Evolutionary conservation across 768 basidiomycete species (phyloP).

Genomic region (Mycena capillaripes): DNA sequence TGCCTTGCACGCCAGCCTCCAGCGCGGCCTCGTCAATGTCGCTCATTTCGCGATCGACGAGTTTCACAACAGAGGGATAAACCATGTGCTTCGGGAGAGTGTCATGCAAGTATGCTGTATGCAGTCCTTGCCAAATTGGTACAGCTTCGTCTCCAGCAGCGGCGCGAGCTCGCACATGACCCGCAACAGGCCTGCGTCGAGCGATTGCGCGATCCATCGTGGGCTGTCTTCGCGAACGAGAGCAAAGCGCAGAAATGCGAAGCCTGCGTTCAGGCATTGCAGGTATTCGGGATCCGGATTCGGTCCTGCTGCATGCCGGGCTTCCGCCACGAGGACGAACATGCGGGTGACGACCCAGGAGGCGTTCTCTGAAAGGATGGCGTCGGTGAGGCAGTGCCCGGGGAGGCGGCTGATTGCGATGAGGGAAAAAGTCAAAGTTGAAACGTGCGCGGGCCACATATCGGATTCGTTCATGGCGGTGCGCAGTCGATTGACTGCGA

Average conservation of each 20-base stretch:
- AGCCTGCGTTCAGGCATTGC: conserved; percentile 21
- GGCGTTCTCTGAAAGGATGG: conserved; percentile 22
- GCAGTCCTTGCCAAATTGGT: neutral
- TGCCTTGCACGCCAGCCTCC: neutral
- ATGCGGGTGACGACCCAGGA: conserved; percentile 23
- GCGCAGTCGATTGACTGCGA: conserved; percentile 18
- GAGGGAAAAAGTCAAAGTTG: neutral
- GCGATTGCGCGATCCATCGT: conserved; percentile 24
- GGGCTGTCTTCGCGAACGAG: conserved; percentile 19
- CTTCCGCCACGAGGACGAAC: conserved; percentile 6
- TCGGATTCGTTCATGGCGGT: conserved; percentile 11
- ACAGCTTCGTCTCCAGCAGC: conserved; percentile 3
- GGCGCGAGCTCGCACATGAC: conserved; percentile 14
- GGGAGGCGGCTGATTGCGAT: conserved; percentile 19
- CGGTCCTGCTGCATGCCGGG: neutral
- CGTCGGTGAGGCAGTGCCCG: conserved; percentile 18
- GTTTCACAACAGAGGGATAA: conserved; percentile 22
- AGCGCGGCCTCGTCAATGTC: neutral
- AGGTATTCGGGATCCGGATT: neutral
- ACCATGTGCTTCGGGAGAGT: conserved; percentile 25
- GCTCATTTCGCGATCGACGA: conserved; percentile 22
- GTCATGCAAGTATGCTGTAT: conserved; percentile 11
- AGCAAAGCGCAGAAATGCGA: conserved; percentile 24
- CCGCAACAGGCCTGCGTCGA: conserved; percentile 23
- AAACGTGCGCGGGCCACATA: conserved; percentile 12